Percentiles rank a stretch among this genome's conserved stretches.
Evolutionary conservation across 2,329 filamentous ascomycete genomes (phyloP).

Genomic region (Fusarium liriodendri): DNA sequence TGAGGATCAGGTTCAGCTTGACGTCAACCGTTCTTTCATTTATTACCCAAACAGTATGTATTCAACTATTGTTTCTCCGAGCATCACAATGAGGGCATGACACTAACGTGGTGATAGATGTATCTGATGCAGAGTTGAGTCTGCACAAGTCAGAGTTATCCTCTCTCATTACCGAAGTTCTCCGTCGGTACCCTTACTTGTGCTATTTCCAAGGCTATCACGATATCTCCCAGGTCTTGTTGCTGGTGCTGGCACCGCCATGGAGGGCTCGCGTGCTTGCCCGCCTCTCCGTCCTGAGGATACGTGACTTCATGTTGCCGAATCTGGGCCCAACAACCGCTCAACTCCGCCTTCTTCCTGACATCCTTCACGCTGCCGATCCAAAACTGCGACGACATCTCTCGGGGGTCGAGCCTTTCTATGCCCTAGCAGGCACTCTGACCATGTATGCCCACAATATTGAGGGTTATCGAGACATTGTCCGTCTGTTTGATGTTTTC

Average conservation of each 20-base stretch:
- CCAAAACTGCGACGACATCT: constrained; percentile 79
- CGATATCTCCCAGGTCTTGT: constrained; percentile 95
- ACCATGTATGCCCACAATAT: constrained; percentile 98
- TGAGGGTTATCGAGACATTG: constrained; percentile 87
- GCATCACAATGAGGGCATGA: not conserved
- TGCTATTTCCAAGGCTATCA: constrained; percentile 99
- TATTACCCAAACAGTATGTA: constrained; percentile 85
- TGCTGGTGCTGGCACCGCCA: constrained; percentile 80
- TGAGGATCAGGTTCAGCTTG: constrained; percentile 90
- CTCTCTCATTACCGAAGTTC: constrained; percentile 80
- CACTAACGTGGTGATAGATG: constrained; percentile 60
- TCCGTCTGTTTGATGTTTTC: constrained; percentile 91
- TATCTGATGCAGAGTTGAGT: constrained; percentile 75
- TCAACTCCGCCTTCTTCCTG: constrained; percentile 88
- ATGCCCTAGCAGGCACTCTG: constrained; percentile 90
- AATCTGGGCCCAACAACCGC: constrained; percentile 82
- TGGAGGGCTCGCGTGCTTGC: constrained; percentile 73
- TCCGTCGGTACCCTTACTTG: constrained; percentile 84
- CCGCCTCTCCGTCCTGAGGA: constrained; percentile 88
- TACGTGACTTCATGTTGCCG: constrained; percentile 98
- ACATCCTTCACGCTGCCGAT: constrained; percentile 80
- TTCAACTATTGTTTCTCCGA: not conserved
- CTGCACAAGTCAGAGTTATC: constrained; percentile 81
- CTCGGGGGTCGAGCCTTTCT: constrained; percentile 85
- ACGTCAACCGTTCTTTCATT: constrained; percentile 96